Conservation (phyloP, 495 filamentous ascomycete genomes). For the Geoglossum glabrum region DNA sequence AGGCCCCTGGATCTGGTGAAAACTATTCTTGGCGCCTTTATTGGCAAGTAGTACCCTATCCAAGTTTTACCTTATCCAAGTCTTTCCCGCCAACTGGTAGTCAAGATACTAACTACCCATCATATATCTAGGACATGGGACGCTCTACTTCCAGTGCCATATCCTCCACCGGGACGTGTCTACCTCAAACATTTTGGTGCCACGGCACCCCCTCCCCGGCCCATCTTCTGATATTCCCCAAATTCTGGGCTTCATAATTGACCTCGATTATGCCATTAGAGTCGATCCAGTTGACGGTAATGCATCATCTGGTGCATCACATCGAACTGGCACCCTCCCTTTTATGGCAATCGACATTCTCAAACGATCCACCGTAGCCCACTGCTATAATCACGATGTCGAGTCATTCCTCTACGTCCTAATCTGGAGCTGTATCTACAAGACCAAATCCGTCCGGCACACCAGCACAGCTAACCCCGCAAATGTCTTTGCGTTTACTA, state of each 20-base stretch:
- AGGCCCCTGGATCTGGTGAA: neutral
- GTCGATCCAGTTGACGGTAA: neutral
- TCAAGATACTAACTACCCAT: neutral
- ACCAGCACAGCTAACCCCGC: too few species aligned
- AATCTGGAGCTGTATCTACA: neutral
- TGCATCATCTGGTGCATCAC: neutral
- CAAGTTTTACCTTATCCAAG: neutral
- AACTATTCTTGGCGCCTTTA: neutral
- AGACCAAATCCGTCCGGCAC: too few species aligned
- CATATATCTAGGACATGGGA: neutral
- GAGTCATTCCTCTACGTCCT: conserved; percentile 1
- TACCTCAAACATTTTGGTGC: neutral
- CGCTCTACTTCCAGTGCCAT: neutral
- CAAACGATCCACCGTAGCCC: neutral
- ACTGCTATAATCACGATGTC: neutral
- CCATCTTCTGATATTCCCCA: neutral
- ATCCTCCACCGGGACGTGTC: neutral
- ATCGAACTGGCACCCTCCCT: neutral
- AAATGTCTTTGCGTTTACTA: too few species aligned
- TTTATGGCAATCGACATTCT: neutral
- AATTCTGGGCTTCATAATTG: neutral
- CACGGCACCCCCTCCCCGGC: too few species aligned
- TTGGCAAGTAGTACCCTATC: neutral
- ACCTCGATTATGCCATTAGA: neutral
- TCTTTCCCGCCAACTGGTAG: neutral